Base-by-base conservation (phyloP, 768 basidiomycete species). In the Epithele typhae region DNA sequence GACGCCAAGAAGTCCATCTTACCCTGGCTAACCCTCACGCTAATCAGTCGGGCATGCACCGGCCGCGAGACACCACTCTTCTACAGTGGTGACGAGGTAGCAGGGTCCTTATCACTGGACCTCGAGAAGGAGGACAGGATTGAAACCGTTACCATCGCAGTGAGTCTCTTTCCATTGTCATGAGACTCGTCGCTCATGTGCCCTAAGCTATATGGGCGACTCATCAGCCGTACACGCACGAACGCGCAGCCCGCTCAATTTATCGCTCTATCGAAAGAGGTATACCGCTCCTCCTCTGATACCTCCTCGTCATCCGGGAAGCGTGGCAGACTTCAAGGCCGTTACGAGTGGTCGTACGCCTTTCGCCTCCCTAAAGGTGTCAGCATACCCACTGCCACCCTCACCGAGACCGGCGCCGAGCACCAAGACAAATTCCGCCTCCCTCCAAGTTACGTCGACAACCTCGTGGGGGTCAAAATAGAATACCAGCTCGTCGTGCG, bases 291-390 rank as follows among this genome's bases (percentile, higher is more conserved):
- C 6, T 34, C 47, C 18, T 44, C 21, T 11, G 32, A 40, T n/a
- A 21, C 17, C n/a, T 37, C 19, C 10, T 34, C 17, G 42, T 38
- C 30, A 7, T 24, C 24, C 11, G 8, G 37, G 22, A 40, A 38
- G 40, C 49, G 46, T 21, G 55, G 56, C 6, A 52, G 51, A 30
- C 51, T 62, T 3, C 30, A 36, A 14, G 60, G 60, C 6, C 14
- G 21, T 5, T 47, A 48, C n/a, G 27, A 37, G 4, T 59, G 53
- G 55, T 49, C 57, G 21, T 60, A 52, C 41, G 47, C 55, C 5
- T 19, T 62, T 15, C 34, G 30, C 15, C 41, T 62, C 4, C 60
- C 60, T 0, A 36, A 49, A 30, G 58, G 53, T 1, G 49, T 58
- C 38, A 51, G 25, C 37, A 49, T 43, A 24, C 30, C 42, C 5